These are phyloP conservation scores for Zasmidium angulare DNA, from an alignment of 2,329 filamentous ascomycete species.

Conservation along the genomic window DNA sequence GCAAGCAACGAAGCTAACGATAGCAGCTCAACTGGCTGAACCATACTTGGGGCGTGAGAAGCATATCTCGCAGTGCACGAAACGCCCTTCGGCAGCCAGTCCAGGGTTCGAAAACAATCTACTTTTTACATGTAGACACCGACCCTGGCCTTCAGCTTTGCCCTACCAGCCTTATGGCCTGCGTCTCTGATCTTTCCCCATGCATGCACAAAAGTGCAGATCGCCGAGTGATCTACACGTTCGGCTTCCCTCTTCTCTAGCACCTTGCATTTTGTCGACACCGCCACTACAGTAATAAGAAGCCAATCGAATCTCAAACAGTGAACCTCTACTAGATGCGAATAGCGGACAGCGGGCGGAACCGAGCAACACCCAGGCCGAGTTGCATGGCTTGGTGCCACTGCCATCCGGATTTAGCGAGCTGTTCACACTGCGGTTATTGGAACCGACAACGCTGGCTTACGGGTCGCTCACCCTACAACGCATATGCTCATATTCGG, in stretches of 20 bases:
- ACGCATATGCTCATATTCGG: neutral
- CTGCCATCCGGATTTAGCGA: neutral
- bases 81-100: no score
- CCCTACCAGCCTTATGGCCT: constrained; percentile 4
- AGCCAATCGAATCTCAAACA: neutral
- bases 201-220: neutral
- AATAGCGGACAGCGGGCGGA: neutral
- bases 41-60: no score
- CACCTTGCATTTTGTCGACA: neutral
- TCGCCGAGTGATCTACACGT: neutral
- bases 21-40: no score
- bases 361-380: neutral
- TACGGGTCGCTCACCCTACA: neutral
- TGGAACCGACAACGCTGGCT: neutral
- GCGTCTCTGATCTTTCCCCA: neutral
- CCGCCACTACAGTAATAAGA: neutral
- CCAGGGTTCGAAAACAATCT: no score
- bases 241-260: neutral
- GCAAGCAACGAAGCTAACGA: no score
- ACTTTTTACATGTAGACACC: neutral
- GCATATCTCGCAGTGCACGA: no score
- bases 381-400: neutral
- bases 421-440: neutral
- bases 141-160: neutral
- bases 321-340: neutral